Evolutionary conservation across 2,329 filamentous ascomycete species (phyloP).

Genomic region (Colletotrichum graminicola): DNA sequence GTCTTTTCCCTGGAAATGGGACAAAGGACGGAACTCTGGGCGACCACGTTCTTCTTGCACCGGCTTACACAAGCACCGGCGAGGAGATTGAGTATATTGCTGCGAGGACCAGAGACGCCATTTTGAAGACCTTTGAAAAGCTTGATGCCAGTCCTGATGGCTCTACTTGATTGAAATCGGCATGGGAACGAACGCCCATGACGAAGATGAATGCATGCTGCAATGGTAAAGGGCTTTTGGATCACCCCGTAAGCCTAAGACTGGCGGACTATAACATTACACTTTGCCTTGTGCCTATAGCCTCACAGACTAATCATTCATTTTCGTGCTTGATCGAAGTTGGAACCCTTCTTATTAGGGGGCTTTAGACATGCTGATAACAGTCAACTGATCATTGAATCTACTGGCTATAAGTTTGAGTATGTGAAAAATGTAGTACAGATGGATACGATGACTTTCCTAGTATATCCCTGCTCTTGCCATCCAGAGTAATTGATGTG

Average conservation of each 20-base stretch:
- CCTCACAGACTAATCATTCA: background rate
- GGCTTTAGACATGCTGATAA: background rate
- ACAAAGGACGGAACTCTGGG: constrained; percentile 44
- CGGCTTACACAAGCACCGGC: constrained; percentile 33
- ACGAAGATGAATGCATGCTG: too few species aligned
- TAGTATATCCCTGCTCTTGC: too few species aligned
- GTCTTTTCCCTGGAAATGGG: constrained; percentile 56
- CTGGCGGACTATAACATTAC: background rate
- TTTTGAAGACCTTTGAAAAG: constrained; percentile 33
- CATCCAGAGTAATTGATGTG: too few species aligned
- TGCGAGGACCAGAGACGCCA: constrained; percentile 37
- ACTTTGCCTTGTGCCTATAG: background rate
- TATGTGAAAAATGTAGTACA: background rate
- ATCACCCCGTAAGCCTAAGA: background rate
- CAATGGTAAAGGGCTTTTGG: background rate
- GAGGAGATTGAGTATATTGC: constrained; percentile 43
- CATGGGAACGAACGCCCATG: background rate
- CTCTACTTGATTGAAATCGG: background rate
- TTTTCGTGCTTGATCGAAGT: background rate
- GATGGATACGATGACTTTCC: too few species aligned
- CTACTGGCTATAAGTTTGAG: background rate
- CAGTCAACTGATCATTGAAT: background rate
- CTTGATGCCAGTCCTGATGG: background rate
- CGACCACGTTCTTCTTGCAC: constrained; percentile 46
- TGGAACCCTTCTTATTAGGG: background rate